Evolutionary conservation across 768 basidiomycete genomes (phyloP).

Genomic region (Naganishia vaughanmartiniae): DNA sequence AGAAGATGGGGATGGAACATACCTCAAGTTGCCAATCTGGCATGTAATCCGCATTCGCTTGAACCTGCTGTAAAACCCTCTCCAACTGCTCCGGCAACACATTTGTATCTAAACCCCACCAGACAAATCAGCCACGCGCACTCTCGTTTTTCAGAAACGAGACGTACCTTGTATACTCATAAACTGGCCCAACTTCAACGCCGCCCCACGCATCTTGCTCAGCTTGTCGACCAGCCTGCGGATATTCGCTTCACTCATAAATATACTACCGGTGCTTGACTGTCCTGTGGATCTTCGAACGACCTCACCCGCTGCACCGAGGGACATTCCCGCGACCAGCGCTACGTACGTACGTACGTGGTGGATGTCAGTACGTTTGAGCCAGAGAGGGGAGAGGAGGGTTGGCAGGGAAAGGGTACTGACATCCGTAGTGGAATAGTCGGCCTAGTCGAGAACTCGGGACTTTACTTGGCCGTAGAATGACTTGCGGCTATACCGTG

Average conservation of each 20-base stretch:
- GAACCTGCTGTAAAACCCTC: constrained; percentile 80
- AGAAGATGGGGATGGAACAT: constrained; percentile 23
- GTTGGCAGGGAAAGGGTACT: constrained; percentile 31
- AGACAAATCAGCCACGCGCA: constrained; percentile 2
- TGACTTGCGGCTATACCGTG: constrained; percentile 39
- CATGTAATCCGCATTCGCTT: constrained; percentile 97
- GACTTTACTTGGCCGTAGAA: constrained; percentile 67
- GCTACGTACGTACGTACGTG: constrained; percentile 61
- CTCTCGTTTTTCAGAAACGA: neutral
- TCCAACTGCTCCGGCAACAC: constrained; percentile 83
- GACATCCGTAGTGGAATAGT: constrained; percentile 91
- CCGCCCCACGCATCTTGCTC: constrained; percentile 94
- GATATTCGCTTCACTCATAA: constrained; percentile 89
- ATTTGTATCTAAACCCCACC: constrained; percentile 67
- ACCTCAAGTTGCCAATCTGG: constrained; percentile 98
- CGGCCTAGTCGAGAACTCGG: constrained; percentile 86
- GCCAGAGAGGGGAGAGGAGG: neutral
- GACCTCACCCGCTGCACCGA: constrained; percentile 84
- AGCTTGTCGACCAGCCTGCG: constrained; percentile 84
- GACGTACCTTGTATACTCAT: constrained; percentile 84
- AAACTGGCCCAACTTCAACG: constrained; percentile 94
- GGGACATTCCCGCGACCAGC: constrained; percentile 80
- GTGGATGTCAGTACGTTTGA: neutral
- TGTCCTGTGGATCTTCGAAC: constrained; percentile 62
- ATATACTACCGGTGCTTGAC: constrained; percentile 56